These are phyloP conservation scores for Populus simonii DNA, from an alignment of 345 rosid genomes.

Conservation along the genomic window DNA sequence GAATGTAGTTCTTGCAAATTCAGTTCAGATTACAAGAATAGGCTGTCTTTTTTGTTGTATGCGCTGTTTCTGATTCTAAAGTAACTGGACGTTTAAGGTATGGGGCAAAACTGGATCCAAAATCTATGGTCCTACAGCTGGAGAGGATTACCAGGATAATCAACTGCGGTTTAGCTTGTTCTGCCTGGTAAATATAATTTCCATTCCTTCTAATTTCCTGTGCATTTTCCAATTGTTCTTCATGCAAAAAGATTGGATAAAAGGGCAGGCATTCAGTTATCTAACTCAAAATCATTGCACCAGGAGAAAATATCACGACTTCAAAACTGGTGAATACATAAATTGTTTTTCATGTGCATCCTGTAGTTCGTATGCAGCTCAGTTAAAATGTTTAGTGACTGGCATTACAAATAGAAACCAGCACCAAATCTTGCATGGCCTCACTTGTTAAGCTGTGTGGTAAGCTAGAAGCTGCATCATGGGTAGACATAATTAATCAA, in stretches of 20 bases:
- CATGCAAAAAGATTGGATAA: too few species aligned
- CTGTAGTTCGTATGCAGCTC: too few species aligned
- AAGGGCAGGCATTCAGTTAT: too few species aligned
- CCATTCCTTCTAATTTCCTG: background rate
- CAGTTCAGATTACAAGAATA: background rate
- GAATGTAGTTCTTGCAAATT: background rate
- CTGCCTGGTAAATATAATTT: conserved; percentile 54
- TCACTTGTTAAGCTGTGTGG: background rate
- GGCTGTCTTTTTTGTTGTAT: background rate
- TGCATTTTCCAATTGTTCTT: background rate
- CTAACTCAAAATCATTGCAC: background rate
- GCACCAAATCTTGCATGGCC: too few species aligned
- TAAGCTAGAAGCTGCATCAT: background rate
- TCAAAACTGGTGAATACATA: background rate
- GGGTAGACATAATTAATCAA: background rate
- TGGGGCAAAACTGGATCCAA: conserved; percentile 88
- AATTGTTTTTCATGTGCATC: background rate
- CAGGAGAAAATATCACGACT: background rate
- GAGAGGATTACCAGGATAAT: conserved; percentile 79
- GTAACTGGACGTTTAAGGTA: conserved; percentile 42
- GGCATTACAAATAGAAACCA: too few species aligned
- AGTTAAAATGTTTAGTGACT: too few species aligned
- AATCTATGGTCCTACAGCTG: conserved; percentile 80
- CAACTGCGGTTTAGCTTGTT: conserved; percentile 81
- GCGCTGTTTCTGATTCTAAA: conserved; percentile 10